A percentile compares a stretch with the other conserved stretches of the same genome.
Conservation (phyloP, 345 rosid genomes). For the Limnanthes douglasii region DNA sequence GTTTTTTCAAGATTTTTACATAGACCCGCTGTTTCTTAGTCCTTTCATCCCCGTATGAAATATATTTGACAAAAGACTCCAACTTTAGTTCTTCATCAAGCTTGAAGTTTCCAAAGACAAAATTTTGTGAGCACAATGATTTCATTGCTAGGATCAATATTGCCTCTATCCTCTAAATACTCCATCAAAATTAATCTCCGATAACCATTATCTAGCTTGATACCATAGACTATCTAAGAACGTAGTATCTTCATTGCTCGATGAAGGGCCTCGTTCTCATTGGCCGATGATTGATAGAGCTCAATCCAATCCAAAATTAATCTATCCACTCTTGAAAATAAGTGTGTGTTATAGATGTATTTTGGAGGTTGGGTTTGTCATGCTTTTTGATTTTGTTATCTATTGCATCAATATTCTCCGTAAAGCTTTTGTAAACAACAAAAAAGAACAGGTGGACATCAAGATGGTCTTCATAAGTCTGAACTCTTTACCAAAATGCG, state of each 20-base stretch:
- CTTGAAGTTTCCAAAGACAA: constrained; percentile 97
- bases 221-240: constrained; percentile 57
- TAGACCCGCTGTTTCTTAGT: constrained; percentile 65
- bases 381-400: constrained; percentile 78
- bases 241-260: constrained; percentile 72
- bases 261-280: constrained; percentile 75
- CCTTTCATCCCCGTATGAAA: constrained; percentile 77
- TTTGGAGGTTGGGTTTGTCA: constrained; percentile 70
- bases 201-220: constrained; percentile 80
- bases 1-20: too few species aligned
- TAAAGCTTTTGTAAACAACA: constrained; percentile 82
- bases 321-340: constrained; percentile 77
- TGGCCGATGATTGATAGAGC: constrained; percentile 76
- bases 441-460: constrained; percentile 62
- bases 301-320: constrained; percentile 86
- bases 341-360: constrained; percentile 74
- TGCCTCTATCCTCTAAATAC: constrained; percentile 47
- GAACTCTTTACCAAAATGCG: constrained; percentile 96
- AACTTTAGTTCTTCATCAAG: constrained; percentile 84
- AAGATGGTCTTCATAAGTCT: constrained; percentile 53
- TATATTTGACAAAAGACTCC: constrained; percentile 69
- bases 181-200: constrained; percentile 62
- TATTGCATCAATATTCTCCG: constrained; percentile 91
- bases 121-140: constrained; percentile 50
- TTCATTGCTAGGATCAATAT: constrained; percentile 66